A percentile compares a stretch with the other conserved stretches of the same genome.
These are phyloP conservation scores for Mallotus japonicus DNA, from an alignment of 441 rosid genomes.

Conservation along the genomic window DNA sequence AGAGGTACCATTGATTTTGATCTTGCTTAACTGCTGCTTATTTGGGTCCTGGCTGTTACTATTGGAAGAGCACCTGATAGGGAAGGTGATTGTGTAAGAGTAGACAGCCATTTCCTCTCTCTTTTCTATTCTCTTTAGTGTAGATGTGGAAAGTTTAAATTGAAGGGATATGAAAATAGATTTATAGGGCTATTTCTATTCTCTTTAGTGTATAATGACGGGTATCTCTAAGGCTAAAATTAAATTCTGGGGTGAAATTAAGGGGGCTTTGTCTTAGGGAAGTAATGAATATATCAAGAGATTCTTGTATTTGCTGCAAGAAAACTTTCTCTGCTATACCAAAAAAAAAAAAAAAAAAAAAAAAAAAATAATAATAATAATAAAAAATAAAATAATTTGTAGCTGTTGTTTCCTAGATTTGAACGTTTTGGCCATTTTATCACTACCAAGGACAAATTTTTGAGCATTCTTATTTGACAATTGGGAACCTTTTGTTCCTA, in stretches of 20 bases:
- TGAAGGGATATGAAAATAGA: constrained; percentile 25
- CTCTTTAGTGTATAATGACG: constrained; percentile 6
- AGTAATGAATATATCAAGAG: constrained; percentile 23
- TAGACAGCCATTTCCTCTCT: constrained; percentile 35
- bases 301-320: not conserved
- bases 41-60: constrained; percentile 27
- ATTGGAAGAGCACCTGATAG: constrained; percentile 29
- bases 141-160: constrained; percentile 30
- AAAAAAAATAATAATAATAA: no score
- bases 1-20: constrained; percentile 31
- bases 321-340: not conserved
- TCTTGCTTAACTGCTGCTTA: constrained; percentile 28
- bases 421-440: constrained; percentile 17
- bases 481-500: not conserved
- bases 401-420: constrained; percentile 10
- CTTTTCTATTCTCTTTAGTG: not conserved
- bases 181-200: constrained; percentile 24
- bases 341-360: not conserved
- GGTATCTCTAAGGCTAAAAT: constrained; percentile 18
- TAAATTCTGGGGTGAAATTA: constrained; percentile 1
- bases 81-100: constrained; percentile 24
- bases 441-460: not conserved
- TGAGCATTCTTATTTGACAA: not conserved
- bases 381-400: not conserved
- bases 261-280: constrained; percentile 18